Base-by-base conservation (phyloP, 352 stramenopile species). In the Phytophthora tubulina region DNA sequence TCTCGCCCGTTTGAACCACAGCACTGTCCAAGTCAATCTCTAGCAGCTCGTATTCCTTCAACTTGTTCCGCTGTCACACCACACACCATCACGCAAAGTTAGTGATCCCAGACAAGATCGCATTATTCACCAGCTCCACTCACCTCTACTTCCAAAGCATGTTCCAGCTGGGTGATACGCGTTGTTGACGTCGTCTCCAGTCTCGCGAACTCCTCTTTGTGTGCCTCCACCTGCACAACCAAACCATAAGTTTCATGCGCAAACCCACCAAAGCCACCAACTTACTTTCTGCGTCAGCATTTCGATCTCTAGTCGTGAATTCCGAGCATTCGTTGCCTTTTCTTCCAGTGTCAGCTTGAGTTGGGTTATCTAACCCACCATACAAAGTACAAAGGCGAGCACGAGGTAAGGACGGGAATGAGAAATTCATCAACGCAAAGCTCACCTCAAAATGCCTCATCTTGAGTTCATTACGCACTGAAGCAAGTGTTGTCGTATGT, bases 371-470 rank as follows among this genome's bases (percentile, higher is more conserved):
- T 89, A 52, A 27, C 21, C 21, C 21, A 21, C 21, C 21, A 21
- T 21, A 21, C 21, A 5, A 35, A 30, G 30, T 72, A 59, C 1
- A 36, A 45, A 62, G 41, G 41, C 9, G 36, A 44, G 31, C 31
- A 21, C 15, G 14, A 60, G 11, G 36, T 39, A 27, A n/a, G 14
- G 1, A 4, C 2, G 17, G 17, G 32, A 49, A 46, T 11, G 45
- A 31, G 10, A 11, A 17, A 7, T 31, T 10, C 48, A 66, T 61
- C 32, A 52, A 38, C 7, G 9, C 15, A 8, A 9, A 8, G 8
- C 7, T n/a, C 41, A 86, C 83, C 80, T 95, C 88, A 63, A 93
- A 95, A 57, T 91, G 83, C 61, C 82, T 86, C 81, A 95, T 93
- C 64, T 93, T 95, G 33, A 95, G 63, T 31, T 95, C 84, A 50